Base-by-base conservation (phyloP, 805 yeast genomes). In the Saturnispora silvae region DNA sequence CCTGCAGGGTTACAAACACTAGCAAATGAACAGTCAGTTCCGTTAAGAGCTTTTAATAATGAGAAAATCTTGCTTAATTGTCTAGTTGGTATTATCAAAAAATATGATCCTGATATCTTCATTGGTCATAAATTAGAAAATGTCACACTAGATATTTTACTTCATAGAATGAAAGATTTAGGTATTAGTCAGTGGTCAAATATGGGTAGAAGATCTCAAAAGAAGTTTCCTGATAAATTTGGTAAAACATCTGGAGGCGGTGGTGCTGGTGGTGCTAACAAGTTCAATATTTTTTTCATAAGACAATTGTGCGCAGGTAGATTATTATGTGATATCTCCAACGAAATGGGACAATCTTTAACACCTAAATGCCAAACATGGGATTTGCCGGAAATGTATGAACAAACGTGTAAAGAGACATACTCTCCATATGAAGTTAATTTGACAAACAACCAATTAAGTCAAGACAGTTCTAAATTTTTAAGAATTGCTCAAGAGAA, bases 301-400 rank as follows among this genome's bases (percentile, higher is more conserved):
- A 65, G 81, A 35, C 86, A 83, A 39, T 69, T 84, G 16, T 70
- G 80, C 51, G 75, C 86, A 27, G 98, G 98, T 26, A 70, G 98
- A 48, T 67, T 92, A 39, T 51, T 89, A 32, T 84, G 96, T 68
- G 98, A 92, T 59, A 75, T 92, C 52, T 85, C 89, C 35, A 92
- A 92, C 57, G 95, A 85, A 51, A 72, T 87, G 76, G 98, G 97
- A 34, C 92, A 81, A 55, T 87, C 96, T 0, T 64, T 89, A 44
- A 85, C 96, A 4, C 65, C 80, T 4, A 85, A 86, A 55, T 92
- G 97, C 61, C 94, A 85, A 57, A 81, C 89, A 14, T 92, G 95
- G 96, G 94, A 84, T 41, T 65, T 92, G 40, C 67, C 81, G 11
- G 98, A 92, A 57, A 92, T 92, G 97, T 80, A 76, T 48, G 78